These are phyloP conservation scores for Solanum pennellii DNA, from an alignment of 257 asterid genomes.

Conservation along the genomic window DNA sequence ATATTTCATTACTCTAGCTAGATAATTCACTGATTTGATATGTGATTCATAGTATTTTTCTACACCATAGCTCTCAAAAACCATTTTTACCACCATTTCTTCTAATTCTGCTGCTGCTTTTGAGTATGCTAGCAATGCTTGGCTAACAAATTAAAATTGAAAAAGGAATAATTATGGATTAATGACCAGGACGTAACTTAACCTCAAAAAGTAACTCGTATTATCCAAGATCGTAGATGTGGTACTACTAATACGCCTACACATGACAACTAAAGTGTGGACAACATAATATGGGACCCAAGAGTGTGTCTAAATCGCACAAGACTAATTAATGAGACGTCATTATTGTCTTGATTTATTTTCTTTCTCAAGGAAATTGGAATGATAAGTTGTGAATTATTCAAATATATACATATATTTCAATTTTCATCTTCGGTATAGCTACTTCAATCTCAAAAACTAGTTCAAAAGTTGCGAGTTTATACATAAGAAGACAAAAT, in stretches of 20 bases:
- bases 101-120: conserved; percentile 52
- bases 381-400: not conserved
- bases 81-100: conserved; percentile 36
- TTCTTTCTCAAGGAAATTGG: not conserved
- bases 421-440: not conserved
- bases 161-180: not conserved
- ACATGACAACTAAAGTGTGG: not conserved
- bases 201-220: not conserved
- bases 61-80: conserved; percentile 62
- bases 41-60: conserved; percentile 36
- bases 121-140: conserved; percentile 26
- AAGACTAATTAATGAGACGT: not conserved
- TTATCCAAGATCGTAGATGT: not conserved
- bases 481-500: not conserved
- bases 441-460: accelerated
- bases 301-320: not conserved
- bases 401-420: not conserved
- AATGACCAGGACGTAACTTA: not conserved
- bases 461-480: not conserved
- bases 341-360: not conserved
- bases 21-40: conserved; percentile 25
- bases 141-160: conserved; percentile 10
- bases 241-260: not conserved
- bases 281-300: not conserved
- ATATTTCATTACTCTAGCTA: conserved; percentile 56